phyloP scores from a whole-genome alignment of 176 grass and related monocot species.

The Ampelocalamus luodianensis region DNA sequence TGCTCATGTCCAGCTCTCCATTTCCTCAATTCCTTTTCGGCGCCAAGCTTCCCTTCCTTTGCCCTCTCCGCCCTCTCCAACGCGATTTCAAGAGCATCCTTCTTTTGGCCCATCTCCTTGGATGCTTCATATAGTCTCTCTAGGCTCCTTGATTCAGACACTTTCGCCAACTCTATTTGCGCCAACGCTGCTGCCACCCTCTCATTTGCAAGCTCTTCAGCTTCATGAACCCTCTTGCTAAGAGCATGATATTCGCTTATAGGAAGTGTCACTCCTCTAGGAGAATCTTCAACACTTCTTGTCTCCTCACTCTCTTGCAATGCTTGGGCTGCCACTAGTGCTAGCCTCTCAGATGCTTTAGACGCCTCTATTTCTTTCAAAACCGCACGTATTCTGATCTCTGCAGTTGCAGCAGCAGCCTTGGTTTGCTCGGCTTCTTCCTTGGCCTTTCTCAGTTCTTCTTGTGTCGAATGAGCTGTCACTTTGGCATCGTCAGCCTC shows the following conservation, averaged over 20 bases:
- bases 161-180: slow-evolving; percentile 70
- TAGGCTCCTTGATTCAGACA: slow-evolving; percentile 62
- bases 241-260: slow-evolving; percentile 69
- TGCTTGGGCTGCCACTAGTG: slow-evolving; percentile 69
- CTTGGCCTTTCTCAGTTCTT: slow-evolving; percentile 76
- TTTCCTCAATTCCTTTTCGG: slow-evolving; percentile 84
- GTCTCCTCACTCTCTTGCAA: slow-evolving; percentile 77
- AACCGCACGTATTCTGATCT: slow-evolving; percentile 67
- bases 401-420: slow-evolving; percentile 60
- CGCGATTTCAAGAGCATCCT: slow-evolving; percentile 56
- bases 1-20: slow-evolving; percentile 82
- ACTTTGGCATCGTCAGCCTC: slow-evolving; percentile 78
- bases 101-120: slow-evolving; percentile 55
- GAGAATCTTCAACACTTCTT: slow-evolving; percentile 59
- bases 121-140: slow-evolving; percentile 62
- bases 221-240: slow-evolving; percentile 80
- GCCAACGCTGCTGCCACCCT: slow-evolving; percentile 61
- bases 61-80: slow-evolving; percentile 70
- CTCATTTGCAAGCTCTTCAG: slow-evolving; percentile 68
- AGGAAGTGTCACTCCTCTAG: slow-evolving; percentile 62
- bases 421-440: slow-evolving; percentile 85
- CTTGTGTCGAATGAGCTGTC: slow-evolving; percentile 60
- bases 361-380: slow-evolving; percentile 88
- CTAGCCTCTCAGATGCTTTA: slow-evolving; percentile 76
- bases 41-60: slow-evolving; percentile 86